Evolutionary conservation across 2,329 filamentous ascomycete genomes (phyloP).

Genomic region (Fonsecaea monophora): DNA sequence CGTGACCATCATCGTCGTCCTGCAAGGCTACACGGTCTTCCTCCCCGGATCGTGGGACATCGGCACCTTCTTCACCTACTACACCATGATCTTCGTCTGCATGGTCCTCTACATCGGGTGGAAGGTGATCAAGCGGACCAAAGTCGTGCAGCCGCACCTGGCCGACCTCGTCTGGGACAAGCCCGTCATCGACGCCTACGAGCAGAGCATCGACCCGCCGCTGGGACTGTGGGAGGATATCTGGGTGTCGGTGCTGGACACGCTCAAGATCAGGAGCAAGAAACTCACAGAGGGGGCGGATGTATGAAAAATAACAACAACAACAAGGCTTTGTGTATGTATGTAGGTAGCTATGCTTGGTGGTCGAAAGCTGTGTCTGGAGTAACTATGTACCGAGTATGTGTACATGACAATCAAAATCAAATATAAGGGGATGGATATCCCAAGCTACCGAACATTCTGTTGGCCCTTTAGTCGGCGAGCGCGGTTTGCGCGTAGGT

Average conservation of each 20-base stretch:
- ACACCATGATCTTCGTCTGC: slow-evolving; percentile 64
- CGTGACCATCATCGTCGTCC: slow-evolving; percentile 68
- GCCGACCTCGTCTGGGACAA: slow-evolving; percentile 67
- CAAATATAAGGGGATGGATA: no score
- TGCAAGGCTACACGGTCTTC: slow-evolving; percentile 66
- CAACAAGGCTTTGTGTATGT: no score
- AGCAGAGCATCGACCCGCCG: slow-evolving; percentile 46
- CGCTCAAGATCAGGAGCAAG: not conserved
- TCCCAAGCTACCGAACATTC: no score
- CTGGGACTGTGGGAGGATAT: slow-evolving; percentile 14
- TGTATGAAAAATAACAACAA: no score
- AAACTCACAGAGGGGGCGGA: not conserved
- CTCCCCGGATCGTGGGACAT: slow-evolving; percentile 57
- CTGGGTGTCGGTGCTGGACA: slow-evolving; percentile 1
- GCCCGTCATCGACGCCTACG: slow-evolving; percentile 64
- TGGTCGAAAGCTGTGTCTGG: no score
- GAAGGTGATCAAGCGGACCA: slow-evolving; percentile 69
- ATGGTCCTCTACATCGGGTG: slow-evolving; percentile 64
- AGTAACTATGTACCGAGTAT: no score
- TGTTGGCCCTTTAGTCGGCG: no score
- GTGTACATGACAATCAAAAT: no score
- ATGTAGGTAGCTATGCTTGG: no score
- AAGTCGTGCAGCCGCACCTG: slow-evolving; percentile 58
- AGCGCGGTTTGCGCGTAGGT: no score
- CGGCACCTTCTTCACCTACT: slow-evolving; percentile 70